Percentiles rank a stretch among this genome's conserved stretches.
Conservation (phyloP, 768 basidiomycete genomes). For the Lactifluus volemus region DNA sequence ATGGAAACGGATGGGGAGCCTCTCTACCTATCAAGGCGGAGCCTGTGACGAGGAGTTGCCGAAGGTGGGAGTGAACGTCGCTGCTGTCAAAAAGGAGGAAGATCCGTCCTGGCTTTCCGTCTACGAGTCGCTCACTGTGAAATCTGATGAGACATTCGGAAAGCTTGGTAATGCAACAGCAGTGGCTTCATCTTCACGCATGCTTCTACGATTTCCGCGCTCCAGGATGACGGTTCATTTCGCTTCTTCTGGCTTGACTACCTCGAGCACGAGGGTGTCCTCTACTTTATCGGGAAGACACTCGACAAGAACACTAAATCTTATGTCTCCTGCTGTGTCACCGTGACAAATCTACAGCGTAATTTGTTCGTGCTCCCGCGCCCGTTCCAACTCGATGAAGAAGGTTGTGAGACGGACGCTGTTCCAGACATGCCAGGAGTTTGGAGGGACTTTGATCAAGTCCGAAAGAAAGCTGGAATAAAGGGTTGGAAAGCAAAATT, state of each 20-base stretch:
- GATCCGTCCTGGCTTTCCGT: conserved; percentile 65
- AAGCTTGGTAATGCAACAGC: conserved; percentile 27
- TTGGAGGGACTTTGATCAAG: conserved; percentile 71
- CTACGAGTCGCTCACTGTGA: conserved; percentile 61
- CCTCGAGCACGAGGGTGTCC: conserved; percentile 72
- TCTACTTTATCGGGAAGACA: conserved; percentile 89
- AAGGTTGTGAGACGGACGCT: conserved; percentile 64
- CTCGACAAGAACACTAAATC: conserved; percentile 60
- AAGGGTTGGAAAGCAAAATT: conserved; percentile 68
- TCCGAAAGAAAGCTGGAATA: conserved; percentile 64
- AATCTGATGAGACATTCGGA: conserved; percentile 52
- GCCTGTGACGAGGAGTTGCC: conserved; percentile 22
- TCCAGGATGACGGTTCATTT: conserved; percentile 79
- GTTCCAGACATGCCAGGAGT: conserved; percentile 66
- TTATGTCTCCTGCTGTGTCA: conserved; percentile 83
- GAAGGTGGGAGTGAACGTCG: conserved; percentile 21
- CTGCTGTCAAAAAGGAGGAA: conserved; percentile 34
- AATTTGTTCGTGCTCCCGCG: conserved; percentile 89
- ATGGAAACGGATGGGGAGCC: conserved; percentile 54
- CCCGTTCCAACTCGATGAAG: conserved; percentile 46
- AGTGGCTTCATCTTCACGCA: conserved; percentile 26
- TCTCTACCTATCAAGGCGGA: conserved; percentile 27
- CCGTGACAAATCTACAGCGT: conserved; percentile 76
- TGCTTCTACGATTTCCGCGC: conserved; percentile 42
- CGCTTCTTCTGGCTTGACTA: conserved; percentile 97